Base-by-base conservation (phyloP, 495 filamentous ascomycete genomes). In the Aspergillus affinis region DNA sequence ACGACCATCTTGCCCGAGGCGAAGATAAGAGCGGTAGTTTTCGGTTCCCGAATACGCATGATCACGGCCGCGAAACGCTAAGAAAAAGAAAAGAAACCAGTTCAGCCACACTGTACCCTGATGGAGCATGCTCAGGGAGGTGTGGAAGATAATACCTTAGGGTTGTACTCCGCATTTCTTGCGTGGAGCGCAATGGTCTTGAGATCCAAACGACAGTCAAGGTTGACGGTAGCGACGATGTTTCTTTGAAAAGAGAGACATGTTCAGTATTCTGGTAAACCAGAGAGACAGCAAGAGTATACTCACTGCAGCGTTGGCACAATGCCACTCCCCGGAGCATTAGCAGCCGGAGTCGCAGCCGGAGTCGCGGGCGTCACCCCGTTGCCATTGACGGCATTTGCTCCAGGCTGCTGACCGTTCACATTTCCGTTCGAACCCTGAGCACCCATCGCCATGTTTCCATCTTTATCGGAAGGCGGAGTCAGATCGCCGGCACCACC, bases 51-150 rank as follows among this genome's bases (percentile, higher is more conserved):
- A 69, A 98, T 98, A 78, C 94, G 91, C 95, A 98, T 98, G 80
- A 98, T 98, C 58, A 98, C 94, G 72, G 94, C 94, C 56, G 94
- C 94, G 72, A 98, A 98, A 90, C 94, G 94, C 94, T 98, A 86
- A 81, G 77, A 69, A 69, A 66, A 55, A 61, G 57, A 63, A 66
- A 61, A 70, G 67, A 65, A 65, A 72, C 57, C 68, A 77, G 72
- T 76, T 76, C 72, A 78, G 76, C 71, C 75, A 78, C 76, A 75
- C 69, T 75, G 69, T 73, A 61, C 71, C 74, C 72, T 67, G 70
- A 75, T 72, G 60, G 62, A 66, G 67, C 55, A 72, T 61, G 62
- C 64, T 77, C 75, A 72, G 73, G 72, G 72, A 72, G 72, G 68
- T 68, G 69, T 71, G 71, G 67, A 60, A 72, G 66, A 32, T 68